These are phyloP conservation scores for Cryptococcus sp. DNA, from an alignment of 1,284 basidiomycete genomes.

Conservation along the genomic window DNA sequence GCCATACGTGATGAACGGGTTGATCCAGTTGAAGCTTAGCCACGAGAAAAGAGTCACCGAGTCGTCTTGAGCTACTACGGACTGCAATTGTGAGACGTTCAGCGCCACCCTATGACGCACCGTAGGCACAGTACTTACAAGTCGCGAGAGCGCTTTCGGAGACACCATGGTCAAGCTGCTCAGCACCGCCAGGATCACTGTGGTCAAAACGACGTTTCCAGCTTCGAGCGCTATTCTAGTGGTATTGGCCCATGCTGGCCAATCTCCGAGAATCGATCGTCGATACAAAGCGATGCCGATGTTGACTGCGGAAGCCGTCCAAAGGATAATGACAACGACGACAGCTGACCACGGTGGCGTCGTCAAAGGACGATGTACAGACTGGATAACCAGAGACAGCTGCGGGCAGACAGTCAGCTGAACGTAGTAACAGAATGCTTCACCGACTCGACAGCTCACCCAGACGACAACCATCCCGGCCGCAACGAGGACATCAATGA, in stretches of 20 bases:
- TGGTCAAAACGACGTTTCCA: slow-evolving; percentile 24
- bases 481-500: slow-evolving; percentile 25
- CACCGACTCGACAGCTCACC: slow-evolving; percentile 29
- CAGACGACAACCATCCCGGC: slow-evolving; percentile 45
- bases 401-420: slow-evolving; percentile 6
- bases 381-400: slow-evolving; percentile 35
- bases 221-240: slow-evolving; percentile 30
- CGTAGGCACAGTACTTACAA: slow-evolving; percentile 26
- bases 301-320: slow-evolving; percentile 26
- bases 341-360: slow-evolving; percentile 45
- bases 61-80: slow-evolving; percentile 60
- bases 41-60: slow-evolving; percentile 73
- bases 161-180: slow-evolving; percentile 39
- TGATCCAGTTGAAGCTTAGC: slow-evolving; percentile 74
- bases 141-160: slow-evolving; percentile 32
- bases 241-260: slow-evolving; percentile 38
- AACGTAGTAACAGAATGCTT: not conserved
- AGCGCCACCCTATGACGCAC: not conserved
- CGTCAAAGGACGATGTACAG: slow-evolving; percentile 35
- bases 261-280: slow-evolving; percentile 20
- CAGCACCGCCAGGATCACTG: slow-evolving; percentile 28
- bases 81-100: slow-evolving; percentile 11
- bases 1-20: slow-evolving; percentile 66
- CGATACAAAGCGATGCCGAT: slow-evolving; percentile 34
- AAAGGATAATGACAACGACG: slow-evolving; percentile 35